These are phyloP conservation scores for Arabidopsis suecica DNA, from an alignment of 345 rosid genomes.

Conservation along the genomic window DNA sequence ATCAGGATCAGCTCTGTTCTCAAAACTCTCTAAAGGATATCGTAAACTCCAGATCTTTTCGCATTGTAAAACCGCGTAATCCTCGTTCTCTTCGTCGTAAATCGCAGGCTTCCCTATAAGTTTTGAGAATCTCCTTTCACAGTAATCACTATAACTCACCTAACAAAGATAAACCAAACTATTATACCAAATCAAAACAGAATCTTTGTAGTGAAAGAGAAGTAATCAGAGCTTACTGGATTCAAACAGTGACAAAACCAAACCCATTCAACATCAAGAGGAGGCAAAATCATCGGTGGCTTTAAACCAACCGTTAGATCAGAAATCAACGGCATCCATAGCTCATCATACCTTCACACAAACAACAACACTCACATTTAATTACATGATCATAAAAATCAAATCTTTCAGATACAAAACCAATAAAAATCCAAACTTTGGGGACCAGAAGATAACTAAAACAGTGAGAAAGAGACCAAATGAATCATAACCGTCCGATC, in stretches of 20 bases:
- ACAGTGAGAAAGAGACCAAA: constrained; percentile 7
- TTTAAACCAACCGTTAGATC: constrained; percentile 67
- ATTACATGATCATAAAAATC: neutral
- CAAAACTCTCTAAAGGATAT: constrained; percentile 75
- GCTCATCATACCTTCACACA: constrained; percentile 66
- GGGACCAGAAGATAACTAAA: constrained; percentile 5
- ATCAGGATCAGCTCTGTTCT: constrained; percentile 63
- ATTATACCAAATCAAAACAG: neutral
- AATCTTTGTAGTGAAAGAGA: constrained; percentile 22
- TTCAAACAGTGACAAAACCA: constrained; percentile 95
- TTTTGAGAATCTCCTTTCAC: constrained; percentile 76
- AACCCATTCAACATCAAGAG: constrained; percentile 94
- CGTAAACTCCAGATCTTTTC: constrained; percentile 60
- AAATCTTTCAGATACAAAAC: neutral
- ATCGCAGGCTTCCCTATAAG: constrained; percentile 78
- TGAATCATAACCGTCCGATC: constrained; percentile 25
- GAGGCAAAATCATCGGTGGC: constrained; percentile 81
- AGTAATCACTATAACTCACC: constrained; percentile 72
- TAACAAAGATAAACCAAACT: constrained; percentile 27
- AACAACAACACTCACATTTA: neutral
- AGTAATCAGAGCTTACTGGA: constrained; percentile 55
- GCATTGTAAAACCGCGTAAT: constrained; percentile 78
- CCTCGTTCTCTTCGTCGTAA: constrained; percentile 74
- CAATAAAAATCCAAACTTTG: neutral
- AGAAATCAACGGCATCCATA: constrained; percentile 95